phyloP scores from a whole-genome alignment of 176 grass and related monocot genomes.

The Microstegium vimineum region DNA sequence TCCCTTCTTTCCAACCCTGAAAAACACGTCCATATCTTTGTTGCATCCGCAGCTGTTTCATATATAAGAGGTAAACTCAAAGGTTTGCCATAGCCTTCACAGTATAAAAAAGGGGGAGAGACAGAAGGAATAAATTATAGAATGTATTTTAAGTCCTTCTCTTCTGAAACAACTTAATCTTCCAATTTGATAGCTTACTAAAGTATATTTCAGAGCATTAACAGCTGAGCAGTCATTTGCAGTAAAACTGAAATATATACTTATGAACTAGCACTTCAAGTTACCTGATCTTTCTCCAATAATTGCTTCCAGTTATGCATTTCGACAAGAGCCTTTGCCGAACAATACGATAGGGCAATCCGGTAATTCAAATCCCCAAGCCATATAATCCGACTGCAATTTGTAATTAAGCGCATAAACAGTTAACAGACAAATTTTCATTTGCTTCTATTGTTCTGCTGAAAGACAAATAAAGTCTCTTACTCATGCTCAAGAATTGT shows the following conservation, averaged over 20 bases:
- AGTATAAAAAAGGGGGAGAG: not conserved
- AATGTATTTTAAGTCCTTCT: not conserved
- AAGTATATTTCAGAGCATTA: conserved; percentile 4
- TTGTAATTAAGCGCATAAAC: not conserved
- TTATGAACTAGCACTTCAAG: not conserved
- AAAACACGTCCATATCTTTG: conserved; percentile 82
- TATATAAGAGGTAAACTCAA: conserved; percentile 25
- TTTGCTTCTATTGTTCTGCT: not conserved
- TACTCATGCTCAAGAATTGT: conserved; percentile 87
- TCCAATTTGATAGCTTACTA: not conserved
- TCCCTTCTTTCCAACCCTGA: conserved; percentile 86
- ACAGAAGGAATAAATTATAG: not conserved
- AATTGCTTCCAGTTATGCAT: conserved; percentile 92
- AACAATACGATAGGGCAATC: conserved; percentile 71
- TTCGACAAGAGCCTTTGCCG: conserved; percentile 74
- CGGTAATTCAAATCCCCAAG: conserved; percentile 94
- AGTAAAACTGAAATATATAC: conserved; percentile 1
- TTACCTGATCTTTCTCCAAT: conserved; percentile 91
- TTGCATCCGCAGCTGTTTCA: conserved; percentile 77
- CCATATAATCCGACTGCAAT: conserved; percentile 83
- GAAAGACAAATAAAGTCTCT: conserved; percentile 14
- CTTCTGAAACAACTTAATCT: not conserved
- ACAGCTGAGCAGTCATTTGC: not conserved
- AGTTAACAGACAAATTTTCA: conserved; percentile 28
- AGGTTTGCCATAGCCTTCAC: not conserved